A percentile compares a stretch with the other conserved stretches of the same genome.
Evolutionary conservation across 139 green algal species (phyloP).

Genomic region (Micractinium conductrix): DNA sequence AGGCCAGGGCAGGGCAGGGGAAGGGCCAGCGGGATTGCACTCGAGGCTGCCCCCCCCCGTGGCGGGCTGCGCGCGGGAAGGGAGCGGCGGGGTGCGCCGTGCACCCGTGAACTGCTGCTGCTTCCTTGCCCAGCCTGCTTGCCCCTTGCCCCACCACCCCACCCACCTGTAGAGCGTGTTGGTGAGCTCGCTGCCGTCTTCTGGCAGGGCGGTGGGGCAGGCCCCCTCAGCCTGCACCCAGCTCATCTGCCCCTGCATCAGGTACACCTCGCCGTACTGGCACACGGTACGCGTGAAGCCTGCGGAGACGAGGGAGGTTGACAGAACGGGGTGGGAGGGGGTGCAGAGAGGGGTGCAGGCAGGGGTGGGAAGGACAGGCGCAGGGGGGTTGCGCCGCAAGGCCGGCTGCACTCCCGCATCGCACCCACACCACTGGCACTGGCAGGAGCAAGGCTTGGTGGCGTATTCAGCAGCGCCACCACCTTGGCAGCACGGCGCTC

Average conservation of each 20-base stretch:
- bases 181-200: not conserved
- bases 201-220: not conserved
- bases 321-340: not conserved
- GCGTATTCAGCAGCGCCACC: too few species aligned
- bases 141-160: too few species aligned
- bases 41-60: too few species aligned
- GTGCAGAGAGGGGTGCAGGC: not conserved
- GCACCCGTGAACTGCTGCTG: too few species aligned
- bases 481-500: not conserved
- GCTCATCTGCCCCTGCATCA: not conserved
- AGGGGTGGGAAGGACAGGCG: not conserved
- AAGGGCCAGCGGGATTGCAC: too few species aligned
- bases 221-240: not conserved
- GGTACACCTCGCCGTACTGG: constrained; percentile 2
- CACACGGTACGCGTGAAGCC: not conserved
- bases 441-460: too few species aligned
- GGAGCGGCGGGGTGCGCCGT: too few species aligned
- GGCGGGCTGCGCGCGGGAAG: too few species aligned
- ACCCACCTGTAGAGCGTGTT: not conserved
- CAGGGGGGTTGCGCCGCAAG: not conserved
- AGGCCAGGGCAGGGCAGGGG: too few species aligned
- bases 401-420: too few species aligned
- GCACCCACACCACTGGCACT: too few species aligned
- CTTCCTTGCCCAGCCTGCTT: too few species aligned
- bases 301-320: not conserved